Evolutionary conservation across 441 rosid genomes (phyloP), one percentile per base, ranked within the genome.

Genomic region (Gossypium gossypioides): DNA sequence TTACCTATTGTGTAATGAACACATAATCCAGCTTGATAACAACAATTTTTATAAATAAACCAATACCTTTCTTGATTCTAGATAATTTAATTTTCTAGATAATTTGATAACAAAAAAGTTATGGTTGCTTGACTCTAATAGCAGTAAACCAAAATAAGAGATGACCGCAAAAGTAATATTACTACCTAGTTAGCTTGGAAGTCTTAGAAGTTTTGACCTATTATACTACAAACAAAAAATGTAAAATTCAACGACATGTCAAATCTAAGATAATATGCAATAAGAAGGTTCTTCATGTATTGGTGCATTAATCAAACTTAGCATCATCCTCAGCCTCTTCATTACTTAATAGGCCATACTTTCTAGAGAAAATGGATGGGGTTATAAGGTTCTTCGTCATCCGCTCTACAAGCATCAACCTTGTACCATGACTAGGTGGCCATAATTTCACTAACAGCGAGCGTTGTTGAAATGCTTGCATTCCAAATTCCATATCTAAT

Each of bases 361-460:
- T 88, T 55, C 88, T 75, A 9, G 90, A 77, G 76, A 88, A 84
- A 72, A 88, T 80, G 50, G 89, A 85, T 42, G 85, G 86, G 1
- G 89, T 80, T 7, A 80, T 80, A 0, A 86, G 81, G 79, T 88
- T 88, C 75, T 84, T 88, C 42, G 77, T 79, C 89, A 86, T 86
- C 52, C 89, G 78, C 63, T 85, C 86, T 8, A 85, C 83, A 19
- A 88, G 89, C 89, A 88, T 83, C 22, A 83, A 74, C 63, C 92
- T 68, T 0, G 92, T 86, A 71, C 86, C 81, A 80, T 78, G 84
- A 67, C 84, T 86, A 12, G 89, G 92, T 15, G 92, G 92, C 92
- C 92, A 88, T 75, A 88, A 73, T 77, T 88, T 88, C 52, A 88
- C 80, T 0, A 87, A 82, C 18, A 80, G 16, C 5, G 78, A 69